Percentiles rank a stretch among this genome's conserved stretches.
Evolutionary conservation across 345 rosid species (phyloP).

Genomic region (Brassica nigra): DNA sequence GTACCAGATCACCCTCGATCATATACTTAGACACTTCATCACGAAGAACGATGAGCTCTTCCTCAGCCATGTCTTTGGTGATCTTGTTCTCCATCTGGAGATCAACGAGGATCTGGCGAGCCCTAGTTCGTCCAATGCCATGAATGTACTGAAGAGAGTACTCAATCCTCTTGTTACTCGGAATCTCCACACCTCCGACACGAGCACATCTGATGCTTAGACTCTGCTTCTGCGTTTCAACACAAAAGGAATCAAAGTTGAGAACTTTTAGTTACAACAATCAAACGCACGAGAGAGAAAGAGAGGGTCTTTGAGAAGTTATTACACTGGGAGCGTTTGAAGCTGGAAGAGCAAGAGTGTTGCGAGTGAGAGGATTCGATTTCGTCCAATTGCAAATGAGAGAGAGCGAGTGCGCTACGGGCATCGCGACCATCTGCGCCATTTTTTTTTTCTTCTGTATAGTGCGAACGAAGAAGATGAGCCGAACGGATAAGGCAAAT

Average conservation of each 20-base stretch:
- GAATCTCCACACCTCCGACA: constrained; percentile 94
- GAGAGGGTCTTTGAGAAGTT: not conserved
- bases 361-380: constrained; percentile 44
- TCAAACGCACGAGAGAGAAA: not conserved
- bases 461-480: constrained; percentile 8
- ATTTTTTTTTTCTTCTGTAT: constrained; percentile 33
- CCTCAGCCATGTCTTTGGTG: constrained; percentile 86
- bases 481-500: constrained; percentile 29
- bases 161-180: constrained; percentile 74
- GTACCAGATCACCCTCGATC: constrained; percentile 95
- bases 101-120: constrained; percentile 73
- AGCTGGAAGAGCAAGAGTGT: constrained; percentile 48
- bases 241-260: not conserved
- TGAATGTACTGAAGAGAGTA: constrained; percentile 91
- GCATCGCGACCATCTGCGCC: constrained; percentile 69
- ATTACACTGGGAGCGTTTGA: constrained; percentile 51
- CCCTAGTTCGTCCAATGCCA: constrained; percentile 76
- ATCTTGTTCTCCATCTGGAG: constrained; percentile 77
- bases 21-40: constrained; percentile 87
- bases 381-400: constrained; percentile 45
- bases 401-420: constrained; percentile 64
- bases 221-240: constrained; percentile 47
- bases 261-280: not conserved
- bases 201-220: constrained; percentile 72
- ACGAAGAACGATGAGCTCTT: constrained; percentile 75